Percentiles rank a stretch among this genome's conserved stretches.
phyloP scores from a whole-genome alignment of 108 stramenopile genomes.

The Pseudonitzschia multiseries region DNA sequence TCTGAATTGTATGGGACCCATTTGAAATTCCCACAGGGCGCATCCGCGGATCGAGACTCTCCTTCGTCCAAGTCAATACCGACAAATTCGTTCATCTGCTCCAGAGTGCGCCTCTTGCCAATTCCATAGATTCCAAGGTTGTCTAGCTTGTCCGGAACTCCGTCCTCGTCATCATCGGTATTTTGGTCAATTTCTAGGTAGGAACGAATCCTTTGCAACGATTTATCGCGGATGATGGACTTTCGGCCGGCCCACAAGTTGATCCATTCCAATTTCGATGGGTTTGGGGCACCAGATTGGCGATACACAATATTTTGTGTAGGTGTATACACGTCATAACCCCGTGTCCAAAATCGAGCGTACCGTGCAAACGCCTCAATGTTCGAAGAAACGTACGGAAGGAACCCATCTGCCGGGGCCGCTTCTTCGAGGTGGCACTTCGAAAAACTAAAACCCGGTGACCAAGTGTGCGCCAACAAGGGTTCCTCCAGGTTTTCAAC shows the following conservation, averaged over 20 bases:
- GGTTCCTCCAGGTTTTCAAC: conserved; percentile 62
- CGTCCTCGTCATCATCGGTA: conserved; percentile 19
- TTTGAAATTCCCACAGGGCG: conserved; percentile 44
- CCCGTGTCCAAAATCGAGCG: conserved; percentile 73
- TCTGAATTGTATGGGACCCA: conserved; percentile 76
- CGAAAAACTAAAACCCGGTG: conserved; percentile 88
- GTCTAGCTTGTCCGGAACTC: conserved; percentile 30
- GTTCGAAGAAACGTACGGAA: conserved; percentile 73
- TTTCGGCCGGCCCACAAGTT: conserved; percentile 48
- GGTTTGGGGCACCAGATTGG: conserved; percentile 46
- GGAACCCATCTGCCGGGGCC: conserved; percentile 91
- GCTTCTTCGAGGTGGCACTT: conserved; percentile 92
- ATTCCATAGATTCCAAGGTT: conserved; percentile 84
- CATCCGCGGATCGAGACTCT: conserved; percentile 18
- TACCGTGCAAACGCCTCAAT: conserved; percentile 90
- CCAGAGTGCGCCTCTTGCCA: conserved; percentile 72
- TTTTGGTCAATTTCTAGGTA: conserved; percentile 10
- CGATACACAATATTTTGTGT: conserved; percentile 68
- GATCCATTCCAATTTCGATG: conserved; percentile 70
- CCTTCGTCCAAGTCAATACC: conserved; percentile 54
- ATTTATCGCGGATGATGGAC: conserved; percentile 12
- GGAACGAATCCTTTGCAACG: conserved; percentile 37
- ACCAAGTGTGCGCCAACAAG: conserved; percentile 82
- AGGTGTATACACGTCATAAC: conserved; percentile 89
- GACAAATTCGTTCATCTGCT: conserved; percentile 70